These are phyloP conservation scores for Coniochaeta hoffmannii DNA, from an alignment of 2,329 filamentous ascomycete genomes.

Conservation along the genomic window DNA sequence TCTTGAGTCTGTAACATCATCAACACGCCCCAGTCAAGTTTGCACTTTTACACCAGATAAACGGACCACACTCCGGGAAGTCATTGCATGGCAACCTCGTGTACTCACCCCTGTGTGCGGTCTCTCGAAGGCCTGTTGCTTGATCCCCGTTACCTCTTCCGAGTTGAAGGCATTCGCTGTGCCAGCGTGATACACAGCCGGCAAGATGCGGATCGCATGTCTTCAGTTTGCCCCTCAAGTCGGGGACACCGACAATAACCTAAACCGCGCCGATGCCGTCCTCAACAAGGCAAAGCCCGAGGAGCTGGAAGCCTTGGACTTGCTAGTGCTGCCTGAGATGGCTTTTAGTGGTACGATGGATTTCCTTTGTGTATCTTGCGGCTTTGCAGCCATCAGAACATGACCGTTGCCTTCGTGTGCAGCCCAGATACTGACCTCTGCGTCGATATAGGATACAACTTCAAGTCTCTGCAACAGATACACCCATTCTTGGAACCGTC, in stretches of 20 bases:
- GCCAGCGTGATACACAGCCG: background rate
- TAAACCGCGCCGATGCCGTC: slow-evolving; percentile 59
- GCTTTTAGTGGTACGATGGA: slow-evolving; percentile 62
- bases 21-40: too few relatives aligned
- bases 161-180: background rate
- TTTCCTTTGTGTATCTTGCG: too few relatives aligned
- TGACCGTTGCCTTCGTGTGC: too few relatives aligned
- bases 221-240: slow-evolving; percentile 67
- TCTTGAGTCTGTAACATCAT: too few relatives aligned
- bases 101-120: too few relatives aligned
- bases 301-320: slow-evolving; percentile 57
- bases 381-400: too few relatives aligned
- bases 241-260: slow-evolving; percentile 62
- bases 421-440: background rate
- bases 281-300: slow-evolving; percentile 43
- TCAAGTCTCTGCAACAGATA: slow-evolving; percentile 61
- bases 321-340: slow-evolving; percentile 69
- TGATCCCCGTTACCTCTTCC: too few relatives aligned
- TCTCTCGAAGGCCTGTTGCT: too few relatives aligned
- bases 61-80: too few relatives aligned
- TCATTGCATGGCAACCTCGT: too few relatives aligned
- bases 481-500: slow-evolving; percentile 60
- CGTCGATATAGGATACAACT: slow-evolving; percentile 60
- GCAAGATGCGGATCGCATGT: slow-evolving; percentile 39
- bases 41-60: too few relatives aligned